phyloP scores from a whole-genome alignment of 305 asterid species.

The Solanum hybrid region DNA sequence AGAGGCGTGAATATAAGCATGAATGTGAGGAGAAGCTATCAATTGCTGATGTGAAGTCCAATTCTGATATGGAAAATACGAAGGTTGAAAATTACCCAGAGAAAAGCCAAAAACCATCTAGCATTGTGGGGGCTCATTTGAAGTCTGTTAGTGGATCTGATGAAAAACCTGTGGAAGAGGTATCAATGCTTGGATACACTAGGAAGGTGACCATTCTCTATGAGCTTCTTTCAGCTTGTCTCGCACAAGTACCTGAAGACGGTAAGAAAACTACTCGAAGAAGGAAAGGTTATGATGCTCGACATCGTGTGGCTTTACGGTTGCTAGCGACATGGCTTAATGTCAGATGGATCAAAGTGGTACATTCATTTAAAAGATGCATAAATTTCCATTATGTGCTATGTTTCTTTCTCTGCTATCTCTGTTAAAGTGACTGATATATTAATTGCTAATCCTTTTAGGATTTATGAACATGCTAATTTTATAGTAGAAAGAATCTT shows the following conservation, averaged over 20 bases:
- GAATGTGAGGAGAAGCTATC: constrained; percentile 64
- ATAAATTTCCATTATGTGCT: neutral
- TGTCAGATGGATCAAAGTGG: constrained; percentile 84
- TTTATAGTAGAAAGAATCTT: neutral
- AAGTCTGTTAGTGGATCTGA: constrained; percentile 29
- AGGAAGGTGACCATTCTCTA: constrained; percentile 72
- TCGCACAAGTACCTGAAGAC: constrained; percentile 52
- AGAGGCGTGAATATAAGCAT: constrained; percentile 61
- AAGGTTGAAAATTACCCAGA: constrained; percentile 23
- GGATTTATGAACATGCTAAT: neutral
- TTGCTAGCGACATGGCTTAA: constrained; percentile 85
- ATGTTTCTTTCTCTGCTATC: neutral
- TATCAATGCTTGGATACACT: constrained; percentile 49
- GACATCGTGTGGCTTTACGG: constrained; percentile 88
- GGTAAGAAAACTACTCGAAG: constrained; percentile 32
- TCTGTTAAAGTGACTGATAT: neutral
- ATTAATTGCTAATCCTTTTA: neutral
- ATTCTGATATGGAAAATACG: constrained; percentile 20
- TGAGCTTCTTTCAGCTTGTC: constrained; percentile 88
- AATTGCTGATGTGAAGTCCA: constrained; percentile 27
- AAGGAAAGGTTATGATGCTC: constrained; percentile 84
- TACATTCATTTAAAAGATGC: constrained; percentile 12
- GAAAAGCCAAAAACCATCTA: constrained; percentile 26
- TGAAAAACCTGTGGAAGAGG: constrained; percentile 61
- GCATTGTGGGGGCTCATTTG: constrained; percentile 23